phyloP scores from a whole-genome alignment of 2,329 filamentous ascomycete genomes.

The Penicillium sp. region DNA sequence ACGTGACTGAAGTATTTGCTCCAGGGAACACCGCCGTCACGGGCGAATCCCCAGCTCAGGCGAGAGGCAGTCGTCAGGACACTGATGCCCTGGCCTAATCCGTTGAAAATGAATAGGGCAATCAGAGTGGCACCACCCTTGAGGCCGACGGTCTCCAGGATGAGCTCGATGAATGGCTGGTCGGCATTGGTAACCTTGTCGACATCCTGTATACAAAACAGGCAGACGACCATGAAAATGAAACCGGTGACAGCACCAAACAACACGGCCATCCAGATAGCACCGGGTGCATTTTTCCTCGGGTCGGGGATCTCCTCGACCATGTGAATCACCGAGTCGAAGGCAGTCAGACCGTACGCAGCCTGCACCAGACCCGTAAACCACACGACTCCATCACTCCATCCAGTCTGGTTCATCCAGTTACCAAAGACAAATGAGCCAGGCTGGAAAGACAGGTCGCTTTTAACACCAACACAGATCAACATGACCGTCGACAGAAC shows the following conservation, averaged over 20 bases:
- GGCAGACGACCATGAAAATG: constrained; percentile 50
- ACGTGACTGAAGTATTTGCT: constrained; percentile 44
- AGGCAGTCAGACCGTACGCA: constrained; percentile 54
- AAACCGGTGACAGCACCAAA: constrained; percentile 49
- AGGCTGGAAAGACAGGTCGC: constrained; percentile 45
- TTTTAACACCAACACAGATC: constrained; percentile 48
- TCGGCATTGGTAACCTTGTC: constrained; percentile 40
- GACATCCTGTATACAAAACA: constrained; percentile 49
- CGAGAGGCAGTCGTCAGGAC: constrained; percentile 50
- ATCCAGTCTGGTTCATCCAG: constrained; percentile 51
- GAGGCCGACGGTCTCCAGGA: constrained; percentile 39
- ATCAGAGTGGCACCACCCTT: constrained; percentile 49
- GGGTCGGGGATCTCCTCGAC: constrained; percentile 54
- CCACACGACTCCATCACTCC: constrained; percentile 54
- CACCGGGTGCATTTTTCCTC: constrained; percentile 47
- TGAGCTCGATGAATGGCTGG: constrained; percentile 49
- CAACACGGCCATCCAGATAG: constrained; percentile 51
- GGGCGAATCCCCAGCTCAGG: constrained; percentile 53
- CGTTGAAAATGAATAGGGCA: constrained; percentile 53
- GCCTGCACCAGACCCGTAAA: constrained; percentile 55
- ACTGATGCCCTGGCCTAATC: constrained; percentile 51
- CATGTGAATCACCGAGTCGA: constrained; percentile 57
- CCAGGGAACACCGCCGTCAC: constrained; percentile 48
- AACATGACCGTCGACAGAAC: constrained; percentile 50
- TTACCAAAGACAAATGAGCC: constrained; percentile 50